Conservation (phyloP, 805 yeast genomes). For the Candida argentea region DNA sequence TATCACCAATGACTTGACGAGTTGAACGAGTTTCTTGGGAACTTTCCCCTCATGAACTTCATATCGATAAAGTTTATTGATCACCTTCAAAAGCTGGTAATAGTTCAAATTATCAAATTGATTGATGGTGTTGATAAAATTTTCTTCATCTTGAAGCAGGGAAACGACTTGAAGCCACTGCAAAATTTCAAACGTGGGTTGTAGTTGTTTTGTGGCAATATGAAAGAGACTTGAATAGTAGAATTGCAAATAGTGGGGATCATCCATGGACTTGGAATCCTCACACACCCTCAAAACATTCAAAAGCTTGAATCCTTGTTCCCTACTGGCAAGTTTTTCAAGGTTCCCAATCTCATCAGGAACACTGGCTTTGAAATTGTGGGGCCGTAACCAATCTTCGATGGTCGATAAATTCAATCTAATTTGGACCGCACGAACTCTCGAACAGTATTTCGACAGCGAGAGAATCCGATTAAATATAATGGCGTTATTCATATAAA, state of each 20-base stretch:
- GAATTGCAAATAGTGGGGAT: constrained; percentile 44
- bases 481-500: constrained; percentile 65
- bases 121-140: constrained; percentile 42
- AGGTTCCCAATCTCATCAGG: constrained; percentile 26
- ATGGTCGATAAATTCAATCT: constrained; percentile 75
- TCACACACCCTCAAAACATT: constrained; percentile 16
- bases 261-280: constrained; percentile 12
- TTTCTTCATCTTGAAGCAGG: constrained; percentile 54
- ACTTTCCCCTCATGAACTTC: constrained; percentile 74
- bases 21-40: constrained; percentile 25
- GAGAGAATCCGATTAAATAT: constrained; percentile 66
- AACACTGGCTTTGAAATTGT: constrained; percentile 36
- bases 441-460: constrained; percentile 59
- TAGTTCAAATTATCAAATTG: constrained; percentile 54
- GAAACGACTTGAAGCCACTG: constrained; percentile 90
- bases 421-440: constrained; percentile 84
- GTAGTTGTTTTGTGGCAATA: constrained; percentile 57
- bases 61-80: constrained; percentile 63
- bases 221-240: constrained; percentile 56
- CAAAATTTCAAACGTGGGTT: constrained; percentile 65
- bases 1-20: constrained; percentile 19
- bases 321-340: constrained; percentile 8
- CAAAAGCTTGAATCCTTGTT: constrained; percentile 7
- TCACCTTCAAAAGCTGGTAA: constrained; percentile 56
- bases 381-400: constrained; percentile 88